A percentile compares a stretch with the other conserved stretches of the same genome.
Conservation (phyloP, 495 filamentous ascomycete genomes). For the Pseudoneurospora amorphoporcata region DNA sequence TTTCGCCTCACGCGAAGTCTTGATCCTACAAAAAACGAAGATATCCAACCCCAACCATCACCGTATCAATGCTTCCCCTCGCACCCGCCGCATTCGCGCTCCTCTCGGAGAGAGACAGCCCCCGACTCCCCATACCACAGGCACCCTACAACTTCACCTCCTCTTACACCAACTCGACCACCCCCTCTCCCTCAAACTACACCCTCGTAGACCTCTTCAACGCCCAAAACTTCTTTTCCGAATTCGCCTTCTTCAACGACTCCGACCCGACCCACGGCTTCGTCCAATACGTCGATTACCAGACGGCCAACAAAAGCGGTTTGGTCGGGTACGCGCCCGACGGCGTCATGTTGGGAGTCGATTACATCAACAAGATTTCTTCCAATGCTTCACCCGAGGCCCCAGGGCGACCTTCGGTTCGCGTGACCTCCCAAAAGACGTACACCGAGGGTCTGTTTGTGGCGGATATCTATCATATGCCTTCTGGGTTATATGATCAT, state of each 20-base stretch:
- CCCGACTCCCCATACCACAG: neutral
- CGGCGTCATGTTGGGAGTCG: slow-evolving; percentile 45
- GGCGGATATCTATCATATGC: slow-evolving; percentile 69
- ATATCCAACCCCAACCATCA: neutral
- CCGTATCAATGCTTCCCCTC: neutral
- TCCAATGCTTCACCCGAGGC: slow-evolving; percentile 8
- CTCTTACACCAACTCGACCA: slow-evolving; percentile 9
- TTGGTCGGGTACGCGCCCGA: slow-evolving; percentile 47
- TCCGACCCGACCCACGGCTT: slow-evolving; percentile 60
- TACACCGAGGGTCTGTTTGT: slow-evolving; percentile 64
- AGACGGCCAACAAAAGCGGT: slow-evolving; percentile 42
- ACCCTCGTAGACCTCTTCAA: slow-evolving; percentile 37
- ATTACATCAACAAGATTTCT: slow-evolving; percentile 35
- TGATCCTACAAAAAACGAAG: neutral
- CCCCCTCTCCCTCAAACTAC: slow-evolving; percentile 22
- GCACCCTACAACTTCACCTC: neutral
- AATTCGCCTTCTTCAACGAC: slow-evolving; percentile 43
- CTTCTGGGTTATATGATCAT: slow-evolving; percentile 33
- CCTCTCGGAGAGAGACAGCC: neutral
- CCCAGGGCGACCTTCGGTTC: slow-evolving; percentile 55
- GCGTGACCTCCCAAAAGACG: slow-evolving; percentile 55
- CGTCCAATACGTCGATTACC: slow-evolving; percentile 52
- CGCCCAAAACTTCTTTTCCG: slow-evolving; percentile 44
- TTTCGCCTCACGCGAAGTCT: neutral
- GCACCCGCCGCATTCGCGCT: neutral